Evolutionary conservation across 2,329 filamentous ascomycete genomes (phyloP).

Genomic region (Helotiales sp.): DNA sequence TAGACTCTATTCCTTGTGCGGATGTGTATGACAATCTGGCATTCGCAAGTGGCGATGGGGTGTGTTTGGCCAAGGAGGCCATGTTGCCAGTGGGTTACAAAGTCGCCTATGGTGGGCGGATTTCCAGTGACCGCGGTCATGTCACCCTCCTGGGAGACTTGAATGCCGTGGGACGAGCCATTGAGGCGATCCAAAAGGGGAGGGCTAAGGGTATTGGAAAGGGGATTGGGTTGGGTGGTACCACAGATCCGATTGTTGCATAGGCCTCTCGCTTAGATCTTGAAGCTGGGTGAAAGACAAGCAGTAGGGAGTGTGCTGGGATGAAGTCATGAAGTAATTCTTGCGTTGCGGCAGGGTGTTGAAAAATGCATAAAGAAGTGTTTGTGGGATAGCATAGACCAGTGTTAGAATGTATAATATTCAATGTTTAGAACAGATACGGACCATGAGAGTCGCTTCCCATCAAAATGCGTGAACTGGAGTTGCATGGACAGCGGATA

Average conservation of each 20-base stretch:
- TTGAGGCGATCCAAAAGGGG: conserved; percentile 71
- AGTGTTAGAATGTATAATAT: conserved; percentile 1
- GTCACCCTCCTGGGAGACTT: conserved; percentile 86
- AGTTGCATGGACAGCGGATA: no score
- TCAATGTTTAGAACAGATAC: neutral
- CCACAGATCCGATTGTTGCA: neutral
- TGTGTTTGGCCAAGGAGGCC: conserved; percentile 82
- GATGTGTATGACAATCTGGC: conserved; percentile 87
- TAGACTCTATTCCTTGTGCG: conserved; percentile 73
- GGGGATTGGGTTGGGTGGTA: neutral
- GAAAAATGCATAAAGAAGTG: neutral
- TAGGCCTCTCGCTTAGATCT: neutral
- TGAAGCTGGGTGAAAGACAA: neutral
- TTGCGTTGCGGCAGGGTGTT: neutral
- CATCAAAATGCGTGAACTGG: no score
- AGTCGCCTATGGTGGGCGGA: conserved; percentile 72
- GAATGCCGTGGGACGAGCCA: conserved; percentile 75
- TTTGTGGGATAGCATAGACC: neutral
- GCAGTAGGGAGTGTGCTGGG: neutral
- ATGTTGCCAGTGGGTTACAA: conserved; percentile 84
- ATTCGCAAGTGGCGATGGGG: conserved; percentile 87
- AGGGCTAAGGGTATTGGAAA: conserved; percentile 73
- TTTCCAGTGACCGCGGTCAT: conserved; percentile 84
- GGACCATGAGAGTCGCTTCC: no score
- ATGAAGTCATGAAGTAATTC: neutral